These are phyloP conservation scores for Globisporangium cederbergense DNA, from an alignment of 352 stramenopile genomes.

Conservation along the genomic window DNA sequence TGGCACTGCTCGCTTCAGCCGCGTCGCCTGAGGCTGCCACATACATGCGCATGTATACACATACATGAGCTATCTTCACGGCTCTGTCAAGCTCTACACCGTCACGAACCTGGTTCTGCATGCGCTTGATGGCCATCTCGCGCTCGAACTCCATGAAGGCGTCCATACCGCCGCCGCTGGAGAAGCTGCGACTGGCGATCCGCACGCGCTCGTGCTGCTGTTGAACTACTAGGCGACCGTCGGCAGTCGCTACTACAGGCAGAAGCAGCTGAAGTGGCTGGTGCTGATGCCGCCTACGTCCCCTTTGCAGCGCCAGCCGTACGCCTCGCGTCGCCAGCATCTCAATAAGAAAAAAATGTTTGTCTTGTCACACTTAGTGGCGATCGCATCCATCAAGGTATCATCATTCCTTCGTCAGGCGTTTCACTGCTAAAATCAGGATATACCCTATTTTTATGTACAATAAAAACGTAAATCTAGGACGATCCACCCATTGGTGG, in stretches of 20 bases:
- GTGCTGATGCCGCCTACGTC: not conserved
- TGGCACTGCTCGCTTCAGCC: conserved; percentile 22
- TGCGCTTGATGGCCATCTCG: conserved; percentile 71
- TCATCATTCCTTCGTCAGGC: not conserved
- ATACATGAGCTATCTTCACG: not conserved
- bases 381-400: too few species aligned
- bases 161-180: conserved; percentile 51
- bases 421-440: not conserved
- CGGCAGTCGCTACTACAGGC: not conserved
- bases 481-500: conserved; percentile 1
- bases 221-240: too few species aligned
- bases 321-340: conserved; percentile 1
- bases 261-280: not conserved
- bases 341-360: not conserved
- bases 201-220: not conserved
- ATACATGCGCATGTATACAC: not conserved
- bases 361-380: too few species aligned
- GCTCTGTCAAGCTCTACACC: not conserved
- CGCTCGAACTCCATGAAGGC: conserved; percentile 86
- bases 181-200: conserved; percentile 17
- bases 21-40: conserved; percentile 17
- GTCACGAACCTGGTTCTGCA: conserved; percentile 29
- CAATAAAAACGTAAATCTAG: not conserved
- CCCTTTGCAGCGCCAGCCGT: not conserved
- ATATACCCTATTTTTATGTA: not conserved